Conservation (phyloP, 1,284 basidiomycete genomes). For the Erythrobasidium hasegawianum region DNA sequence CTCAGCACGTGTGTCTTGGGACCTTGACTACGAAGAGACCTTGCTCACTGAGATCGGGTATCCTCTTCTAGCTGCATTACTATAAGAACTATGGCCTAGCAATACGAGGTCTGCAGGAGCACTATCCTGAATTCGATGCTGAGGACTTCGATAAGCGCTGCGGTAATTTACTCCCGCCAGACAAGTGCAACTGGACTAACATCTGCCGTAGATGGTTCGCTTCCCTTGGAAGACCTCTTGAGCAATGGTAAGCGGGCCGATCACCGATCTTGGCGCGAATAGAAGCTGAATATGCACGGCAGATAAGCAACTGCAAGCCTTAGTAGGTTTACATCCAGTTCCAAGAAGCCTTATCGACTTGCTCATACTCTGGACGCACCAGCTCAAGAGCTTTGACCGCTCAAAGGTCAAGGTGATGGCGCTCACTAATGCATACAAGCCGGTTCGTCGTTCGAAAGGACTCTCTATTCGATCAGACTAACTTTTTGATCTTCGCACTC, state of each 20-base stretch:
- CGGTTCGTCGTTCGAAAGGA: neutral
- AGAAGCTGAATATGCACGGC: neutral
- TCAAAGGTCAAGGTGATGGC: slow-evolving; percentile 30
- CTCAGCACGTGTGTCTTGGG: slow-evolving; percentile 15
- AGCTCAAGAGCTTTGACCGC: slow-evolving; percentile 27
- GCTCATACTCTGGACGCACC: neutral
- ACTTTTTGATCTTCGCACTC: neutral
- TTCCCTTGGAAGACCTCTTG: slow-evolving; percentile 27
- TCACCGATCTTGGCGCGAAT: neutral
- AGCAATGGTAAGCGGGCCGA: neutral
- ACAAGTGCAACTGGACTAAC: too few relatives aligned
- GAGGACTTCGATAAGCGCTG: slow-evolving; percentile 29
- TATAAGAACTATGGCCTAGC: slow-evolving; percentile 34
- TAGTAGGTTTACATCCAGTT: slow-evolving; percentile 1
- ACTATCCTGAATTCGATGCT: slow-evolving; percentile 33
- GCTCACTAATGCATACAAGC: slow-evolving; percentile 32
- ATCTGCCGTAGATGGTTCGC: slow-evolving; percentile 8
- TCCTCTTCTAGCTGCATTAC: slow-evolving; percentile 14
- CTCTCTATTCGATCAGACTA: neutral
- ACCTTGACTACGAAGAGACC: neutral
- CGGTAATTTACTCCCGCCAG: neutral
- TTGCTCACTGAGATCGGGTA: neutral
- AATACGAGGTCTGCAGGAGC: slow-evolving; percentile 28
- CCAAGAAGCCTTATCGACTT: neutral
- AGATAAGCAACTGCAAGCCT: slow-evolving; percentile 21